phyloP scores from a whole-genome alignment of 2,329 filamentous ascomycete genomes.

The Cladosporium sphaerospermum region DNA sequence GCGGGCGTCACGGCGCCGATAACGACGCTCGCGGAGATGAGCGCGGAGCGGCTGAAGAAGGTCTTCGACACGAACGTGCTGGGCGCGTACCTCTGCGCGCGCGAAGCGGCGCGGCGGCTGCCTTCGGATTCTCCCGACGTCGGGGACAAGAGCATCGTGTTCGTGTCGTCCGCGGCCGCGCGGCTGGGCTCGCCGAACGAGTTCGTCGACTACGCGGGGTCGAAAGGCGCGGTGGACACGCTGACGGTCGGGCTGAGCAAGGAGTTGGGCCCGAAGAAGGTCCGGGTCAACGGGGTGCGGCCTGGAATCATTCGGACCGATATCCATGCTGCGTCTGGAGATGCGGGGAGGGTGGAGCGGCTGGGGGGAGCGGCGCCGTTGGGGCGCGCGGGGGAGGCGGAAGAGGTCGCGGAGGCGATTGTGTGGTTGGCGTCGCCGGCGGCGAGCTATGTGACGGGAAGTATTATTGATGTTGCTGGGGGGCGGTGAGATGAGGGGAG shows the following conservation, averaged over 20 bases:
- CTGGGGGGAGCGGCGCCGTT: constrained; percentile 22
- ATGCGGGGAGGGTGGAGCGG: constrained; percentile 18
- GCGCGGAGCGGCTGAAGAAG: constrained; percentile 15
- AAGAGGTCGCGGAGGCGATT: constrained; percentile 25
- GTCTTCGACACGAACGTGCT: constrained; percentile 25
- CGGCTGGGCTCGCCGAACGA: constrained; percentile 23
- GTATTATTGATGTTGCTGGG: constrained; percentile 17
- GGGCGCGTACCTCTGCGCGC: constrained; percentile 24
- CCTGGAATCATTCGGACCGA: constrained; percentile 25
- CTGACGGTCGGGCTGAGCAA: constrained; percentile 23
- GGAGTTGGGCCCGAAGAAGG: constrained; percentile 21
- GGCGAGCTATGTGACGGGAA: constrained; percentile 16
- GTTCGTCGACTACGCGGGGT: constrained; percentile 26
- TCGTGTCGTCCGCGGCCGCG: constrained; percentile 24
- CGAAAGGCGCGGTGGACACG: constrained; percentile 25
- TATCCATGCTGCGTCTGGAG: constrained; percentile 21
- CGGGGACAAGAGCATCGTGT: constrained; percentile 19
- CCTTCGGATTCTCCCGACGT: constrained; percentile 8
- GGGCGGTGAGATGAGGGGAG: constrained; percentile 6
- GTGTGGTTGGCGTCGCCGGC: constrained; percentile 21
- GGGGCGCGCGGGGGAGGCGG: constrained; percentile 21
- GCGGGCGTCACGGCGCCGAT: constrained; percentile 23
- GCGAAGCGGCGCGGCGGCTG: constrained; percentile 23
- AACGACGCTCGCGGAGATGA: constrained; percentile 22
- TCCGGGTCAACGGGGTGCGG: constrained; percentile 23